Percentiles rank a stretch among this genome's conserved stretches.
phyloP scores from a whole-genome alignment of 768 basidiomycete species.

The Lentinula edodes region DNA sequence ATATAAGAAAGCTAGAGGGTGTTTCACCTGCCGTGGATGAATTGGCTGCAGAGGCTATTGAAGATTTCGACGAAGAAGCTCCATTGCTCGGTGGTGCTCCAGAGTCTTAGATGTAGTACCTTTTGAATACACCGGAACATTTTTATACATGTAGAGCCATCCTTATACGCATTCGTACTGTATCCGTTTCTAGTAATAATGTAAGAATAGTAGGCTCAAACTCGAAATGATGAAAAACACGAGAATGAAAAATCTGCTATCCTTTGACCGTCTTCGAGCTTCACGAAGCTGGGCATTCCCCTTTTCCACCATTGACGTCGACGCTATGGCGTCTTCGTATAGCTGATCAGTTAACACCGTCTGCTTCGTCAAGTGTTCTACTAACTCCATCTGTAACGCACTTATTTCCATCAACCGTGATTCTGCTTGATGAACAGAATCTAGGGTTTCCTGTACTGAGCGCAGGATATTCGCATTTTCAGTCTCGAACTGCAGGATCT shows the following conservation, averaged over 20 bases:
- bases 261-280: slow-evolving; percentile 81
- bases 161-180: neutral
- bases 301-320: slow-evolving; percentile 79
- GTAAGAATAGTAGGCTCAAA: slow-evolving; percentile 86
- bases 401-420: slow-evolving; percentile 90
- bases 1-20: slow-evolving; percentile 51
- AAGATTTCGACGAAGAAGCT: slow-evolving; percentile 53
- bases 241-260: slow-evolving; percentile 84
- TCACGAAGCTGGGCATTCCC: slow-evolving; percentile 89
- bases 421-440: slow-evolving; percentile 89
- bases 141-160: neutral
- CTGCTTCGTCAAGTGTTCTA: slow-evolving; percentile 82
- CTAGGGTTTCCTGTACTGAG: slow-evolving; percentile 79
- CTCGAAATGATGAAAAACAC: slow-evolving; percentile 91
- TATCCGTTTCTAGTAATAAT: slow-evolving; percentile 61
- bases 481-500: slow-evolving; percentile 88
- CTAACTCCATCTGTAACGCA: slow-evolving; percentile 86
- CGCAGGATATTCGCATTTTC: slow-evolving; percentile 88
- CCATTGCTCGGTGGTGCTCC: slow-evolving; percentile 37
- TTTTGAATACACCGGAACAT: too few relatives aligned
- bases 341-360: slow-evolving; percentile 90
- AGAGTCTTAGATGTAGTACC: neutral
- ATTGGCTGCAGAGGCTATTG: slow-evolving; percentile 53
- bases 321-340: slow-evolving; percentile 90
- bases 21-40: slow-evolving; percentile 44